Base-by-base conservation (phyloP, 2,329 filamentous ascomycete species). In the Aspergillus fructus region DNA sequence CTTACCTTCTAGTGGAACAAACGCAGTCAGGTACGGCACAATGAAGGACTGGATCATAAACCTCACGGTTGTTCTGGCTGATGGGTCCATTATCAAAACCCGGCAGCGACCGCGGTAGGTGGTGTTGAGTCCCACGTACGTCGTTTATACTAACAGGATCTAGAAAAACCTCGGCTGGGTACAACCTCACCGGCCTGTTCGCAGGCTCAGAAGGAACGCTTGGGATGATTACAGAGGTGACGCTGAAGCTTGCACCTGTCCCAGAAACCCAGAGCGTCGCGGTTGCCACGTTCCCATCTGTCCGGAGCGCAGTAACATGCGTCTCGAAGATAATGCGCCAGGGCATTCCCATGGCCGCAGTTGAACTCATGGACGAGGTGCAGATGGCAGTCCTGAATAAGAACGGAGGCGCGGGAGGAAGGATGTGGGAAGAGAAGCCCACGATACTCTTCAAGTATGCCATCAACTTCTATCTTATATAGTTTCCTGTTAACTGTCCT, bases 31-130 rank as follows among this genome's bases (percentile, higher is more conserved):
- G 49, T 90, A 90, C 66, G 88, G 88, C 0, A 89, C 88, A 0
- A 90, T 90, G 88, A 89, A 87, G 63, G 88, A 91, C 62, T 90
- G 86, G 80, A 88, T 90, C 1, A 76, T 90, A 57, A 89, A 87
- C 61, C 70, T 91, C 19, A 90, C 87, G 0, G 86, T 89, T 0
- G 88, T 90, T 0, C 78, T 90, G 41, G 84, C 88, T 0, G 87
- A 90, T 67, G 88, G 88, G 1, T 81, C 79, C 0, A 72, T 88
- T 17, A 85, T 91, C 71, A 90, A 89, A 67, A 91, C 88, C 0
- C 78, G 87, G 11, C 78, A 80, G 34, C 78, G 88, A 4, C 88
- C 88, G 2, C 77, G 85, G 13, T 24, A 24, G 24, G 24, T 24
- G 24, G 24, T 24, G 24, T 24, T 24, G 24, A 6, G 24, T 6